phyloP scores from a whole-genome alignment of 2,329 filamentous ascomycete species.

The Herpotrichia juniperi region DNA sequence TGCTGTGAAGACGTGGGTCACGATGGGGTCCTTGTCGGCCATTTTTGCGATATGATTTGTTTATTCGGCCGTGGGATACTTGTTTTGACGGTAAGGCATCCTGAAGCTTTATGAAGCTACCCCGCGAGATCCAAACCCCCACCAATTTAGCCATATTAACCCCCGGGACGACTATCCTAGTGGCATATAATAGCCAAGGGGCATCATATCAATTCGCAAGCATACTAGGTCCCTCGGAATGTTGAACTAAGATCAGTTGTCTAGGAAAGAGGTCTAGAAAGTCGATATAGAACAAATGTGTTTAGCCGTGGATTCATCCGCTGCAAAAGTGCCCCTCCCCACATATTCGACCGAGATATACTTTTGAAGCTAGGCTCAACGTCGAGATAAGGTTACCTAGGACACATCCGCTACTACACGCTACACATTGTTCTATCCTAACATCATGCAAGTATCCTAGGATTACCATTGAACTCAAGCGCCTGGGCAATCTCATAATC shows the following conservation, averaged over 20 bases:
- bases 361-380: too few relatives aligned
- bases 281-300: conserved; percentile 10
- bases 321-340: conserved; percentile 19
- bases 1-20: conserved; percentile 78
- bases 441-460: too few relatives aligned
- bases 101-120: conserved; percentile 31
- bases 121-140: conserved; percentile 25
- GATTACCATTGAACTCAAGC: too few relatives aligned
- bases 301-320: conserved; percentile 46
- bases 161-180: conserved; percentile 36
- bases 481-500: too few relatives aligned
- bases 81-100: conserved; percentile 15
- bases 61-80: background rate
- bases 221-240: background rate
- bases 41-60: conserved; percentile 20
- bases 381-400: too few relatives aligned
- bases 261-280: conserved; percentile 12
- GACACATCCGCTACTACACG: too few relatives aligned
- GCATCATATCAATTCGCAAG: conserved; percentile 8
- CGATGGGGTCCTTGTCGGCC: conserved; percentile 62
- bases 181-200: conserved; percentile 19
- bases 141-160: conserved; percentile 38
- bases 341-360: too few relatives aligned
- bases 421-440: too few relatives aligned
- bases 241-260: conserved; percentile 18